Evolutionary conservation across 2,329 filamentous ascomycete genomes (phyloP).

Genomic region (Ceratocystis smalleyi): DNA sequence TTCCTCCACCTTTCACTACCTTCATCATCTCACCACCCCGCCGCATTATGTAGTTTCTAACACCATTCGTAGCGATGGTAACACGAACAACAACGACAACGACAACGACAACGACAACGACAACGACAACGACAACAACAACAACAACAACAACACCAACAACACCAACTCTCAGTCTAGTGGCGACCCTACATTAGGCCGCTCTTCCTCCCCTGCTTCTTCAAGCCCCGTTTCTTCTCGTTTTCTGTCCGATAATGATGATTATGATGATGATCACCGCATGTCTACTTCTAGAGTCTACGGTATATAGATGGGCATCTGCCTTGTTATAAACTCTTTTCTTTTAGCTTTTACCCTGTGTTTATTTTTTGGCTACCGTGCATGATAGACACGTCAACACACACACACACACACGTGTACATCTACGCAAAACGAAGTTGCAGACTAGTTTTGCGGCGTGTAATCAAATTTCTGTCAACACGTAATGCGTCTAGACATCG

Average conservation of each 20-base stretch:
- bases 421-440: too few species aligned
- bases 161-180: neutral
- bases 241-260: neutral
- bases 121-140: neutral
- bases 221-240: neutral
- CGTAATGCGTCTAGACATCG: neutral
- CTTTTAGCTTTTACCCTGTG: neutral
- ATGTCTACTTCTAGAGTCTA: neutral
- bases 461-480: too few species aligned
- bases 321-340: neutral
- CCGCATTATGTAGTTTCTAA: neutral
- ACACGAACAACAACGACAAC: neutral
- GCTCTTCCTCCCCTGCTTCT: neutral
- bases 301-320: neutral
- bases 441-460: too few species aligned
- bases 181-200: neutral
- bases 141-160: neutral
- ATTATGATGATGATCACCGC: conserved; percentile 1
- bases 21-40: neutral
- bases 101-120: neutral
- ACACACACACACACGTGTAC: too few species aligned
- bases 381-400: too few species aligned
- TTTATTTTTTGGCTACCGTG: neutral
- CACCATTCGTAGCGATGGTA: neutral
- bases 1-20: neutral